Base-by-base conservation (phyloP, 306 rosid genomes). In the Trifolium fragiferum region DNA sequence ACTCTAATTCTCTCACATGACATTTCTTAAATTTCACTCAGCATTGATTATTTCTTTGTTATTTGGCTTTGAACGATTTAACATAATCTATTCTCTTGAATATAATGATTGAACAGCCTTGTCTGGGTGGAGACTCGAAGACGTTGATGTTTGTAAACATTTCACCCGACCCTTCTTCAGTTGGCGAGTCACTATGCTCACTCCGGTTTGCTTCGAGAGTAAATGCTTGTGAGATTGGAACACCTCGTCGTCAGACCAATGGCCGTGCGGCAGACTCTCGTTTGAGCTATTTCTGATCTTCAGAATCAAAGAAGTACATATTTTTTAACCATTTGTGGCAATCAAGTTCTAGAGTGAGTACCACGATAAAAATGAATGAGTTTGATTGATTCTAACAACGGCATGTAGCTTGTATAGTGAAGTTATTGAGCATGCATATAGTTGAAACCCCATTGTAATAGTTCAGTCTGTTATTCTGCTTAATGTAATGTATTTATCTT, bases 161-260 rank as follows among this genome's bases (percentile, higher is more conserved):
- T 73, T 90, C 99, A 74, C 98, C 99, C 0, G 96, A 95, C 8
- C 64, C 90, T 54, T 82, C 90, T 74, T 92, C 98, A 1, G 87
- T 78, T 10, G 89, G 85, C 7, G 99, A 92, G 81, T 94, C 97
- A 20, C 92, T 94, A 16, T 94, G 97, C 86, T 92, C 99, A 23
- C 97, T 94, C 70, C 91, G 99, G 57, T 94, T 94, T 27, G 97
- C 99, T 37, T 87, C 97, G 13, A 89, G 99, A 37, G 99, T 94
- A 1, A 94, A 94, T 37, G 97, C 99, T 38, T 94, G 99, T 10
- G 97, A 94, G 82, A 91, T 94, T 15, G 99, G 99, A 66, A 80
- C 87, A 20, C 93, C 99, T 8, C 90, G 99, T 2, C 91, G 99
- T 58, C 95, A 90, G 70, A 90, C 93, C 79, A 83, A 78, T 72